Evolutionary conservation across 2,329 filamentous ascomycete species (phyloP), one percentile per base, ranked within the genome.

Genomic region (Calonectria pseudoturangicola): DNA sequence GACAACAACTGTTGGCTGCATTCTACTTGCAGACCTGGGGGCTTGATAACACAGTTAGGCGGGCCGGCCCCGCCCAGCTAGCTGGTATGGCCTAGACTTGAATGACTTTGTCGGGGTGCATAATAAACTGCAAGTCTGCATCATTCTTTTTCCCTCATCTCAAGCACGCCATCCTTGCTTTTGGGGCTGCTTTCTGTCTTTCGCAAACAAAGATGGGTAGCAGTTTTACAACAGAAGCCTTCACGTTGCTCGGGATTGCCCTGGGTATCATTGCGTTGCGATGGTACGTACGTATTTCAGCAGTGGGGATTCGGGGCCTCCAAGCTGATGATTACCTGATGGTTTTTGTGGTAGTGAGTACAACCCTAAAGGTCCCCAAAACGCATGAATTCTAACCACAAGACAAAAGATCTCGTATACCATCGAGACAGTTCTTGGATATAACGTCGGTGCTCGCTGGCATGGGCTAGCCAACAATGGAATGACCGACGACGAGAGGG

Each of bases 381-480:
- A 21, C 18, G 16, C 21, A 21, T 47, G 2, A 81, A 28, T 25
- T 36, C 25, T 58, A 18, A 28, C 25, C 21, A 51, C 27, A 18
- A 87, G 21, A 15, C 75, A 50, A 50, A 65, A 65, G 62, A 18
- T 87, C 27, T 83, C 89, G 18, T 90, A 90, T 72, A 84, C 84
- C 3, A 78, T 86, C 2, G 87, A 90, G 79, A 86, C 88, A 0
- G 84, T 81, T 4, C 83, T 88, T 8, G 88, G 86, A 33, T 88
- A 89, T 75, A 83, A 83, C 30, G 85, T 88, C 9, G 86, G 86
- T 25, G 84, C 83, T 2, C 82, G 81, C 71, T 87, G 83, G 73
- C 80, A 83, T 45, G 88, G 88, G 0, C 82, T 90, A 3, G 86
- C 89, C 54, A 90, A 91, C 75, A 88, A 88, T 75, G 79, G 84